Evolutionary conservation across 2,329 filamentous ascomycete species (phyloP).

Genomic region (Thermoascus crustaceus): DNA sequence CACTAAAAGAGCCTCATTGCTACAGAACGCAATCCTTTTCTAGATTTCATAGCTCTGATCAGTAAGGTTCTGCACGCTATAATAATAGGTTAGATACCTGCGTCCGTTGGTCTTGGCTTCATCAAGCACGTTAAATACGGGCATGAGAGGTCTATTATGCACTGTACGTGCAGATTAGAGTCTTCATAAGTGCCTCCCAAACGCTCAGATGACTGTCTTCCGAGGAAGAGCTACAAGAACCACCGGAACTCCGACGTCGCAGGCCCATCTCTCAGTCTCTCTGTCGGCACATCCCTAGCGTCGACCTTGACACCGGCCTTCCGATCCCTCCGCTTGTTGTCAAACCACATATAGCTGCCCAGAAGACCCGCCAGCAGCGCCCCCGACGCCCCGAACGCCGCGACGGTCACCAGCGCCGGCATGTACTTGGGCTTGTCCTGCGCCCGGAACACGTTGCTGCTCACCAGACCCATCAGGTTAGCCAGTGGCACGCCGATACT

Average conservation of each 20-base stretch:
- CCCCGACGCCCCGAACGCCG: slow-evolving; percentile 47
- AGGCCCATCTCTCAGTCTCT: slow-evolving; percentile 48
- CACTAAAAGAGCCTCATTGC: too few species aligned
- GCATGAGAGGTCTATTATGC: too few species aligned
- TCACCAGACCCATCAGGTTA: slow-evolving; percentile 67
- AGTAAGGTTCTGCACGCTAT: slow-evolving; percentile 1
- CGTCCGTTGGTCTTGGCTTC: too few species aligned
- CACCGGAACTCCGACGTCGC: slow-evolving; percentile 48
- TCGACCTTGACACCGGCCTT: slow-evolving; percentile 48
- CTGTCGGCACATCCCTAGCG: slow-evolving; percentile 51
- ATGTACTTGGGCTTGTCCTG: slow-evolving; percentile 59
- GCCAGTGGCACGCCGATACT: slow-evolving; percentile 65
- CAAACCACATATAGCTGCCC: slow-evolving; percentile 56
- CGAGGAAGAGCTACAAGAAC: slow-evolving; percentile 46
- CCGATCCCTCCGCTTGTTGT: slow-evolving; percentile 55
- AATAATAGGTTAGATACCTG: slow-evolving; percentile 1
- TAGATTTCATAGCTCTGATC: too few species aligned
- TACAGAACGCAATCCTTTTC: too few species aligned
- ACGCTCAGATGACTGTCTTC: slow-evolving; percentile 7
- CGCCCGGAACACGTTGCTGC: slow-evolving; percentile 58
- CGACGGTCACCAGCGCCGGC: slow-evolving; percentile 55
- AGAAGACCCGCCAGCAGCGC: slow-evolving; percentile 48
- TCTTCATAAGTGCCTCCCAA: background rate
- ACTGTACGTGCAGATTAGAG: background rate
- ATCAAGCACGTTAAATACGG: too few species aligned